Evolutionary conservation across 78 protist genomes (phyloP), one percentile per base, ranked within the genome.

Genomic region (Polysphondylium violaceum): DNA sequence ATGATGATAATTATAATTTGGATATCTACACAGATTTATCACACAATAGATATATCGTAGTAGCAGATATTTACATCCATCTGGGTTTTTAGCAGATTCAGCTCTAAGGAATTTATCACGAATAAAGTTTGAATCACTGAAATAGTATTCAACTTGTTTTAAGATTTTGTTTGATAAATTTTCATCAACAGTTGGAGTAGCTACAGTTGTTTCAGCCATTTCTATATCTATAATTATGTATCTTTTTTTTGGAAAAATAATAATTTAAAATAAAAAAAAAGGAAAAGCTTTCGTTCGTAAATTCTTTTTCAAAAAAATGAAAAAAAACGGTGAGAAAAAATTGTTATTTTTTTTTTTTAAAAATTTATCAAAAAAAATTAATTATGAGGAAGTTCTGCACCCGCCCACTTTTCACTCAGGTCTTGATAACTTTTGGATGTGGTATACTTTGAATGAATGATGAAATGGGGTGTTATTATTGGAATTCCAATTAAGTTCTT

Each of bases 81-180:
- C 88, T 11, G 56, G 55, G 78, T 55, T 63, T 41, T 75, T 75
- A 27, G 87, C 87, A 36, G 83, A 72, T 51, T 63, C 87, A 25
- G 47, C 85, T 43, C 44, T 71, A 41, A 88, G 31, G 56, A 88
- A 88, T 64, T 76, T 88, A 64, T 88, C 94, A 21, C 74, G 36
- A 9, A 78, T 87, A 50, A 41, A 65, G 64, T 88, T 88, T 61
- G 87, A 74, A 79, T 88, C 87, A 53, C 88, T 76, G 40, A 88
- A 88, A 60, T 88, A 88, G 44, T 77, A 88, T 61, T 88, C 94
- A n/a, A 88, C 64, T 79, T 88, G 94, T 71, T 74, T 87, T 23
- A 65, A 29, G 17, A 78, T 53, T 67, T 74, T 74, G 4, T 74
- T 23, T 2, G 29, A 7, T 3, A 50, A 6, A 23, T 29, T 27